These are phyloP conservation scores for Jaenimonas drosophilae DNA, from an alignment of 208 protist genomes.

Conservation along the genomic window DNA sequence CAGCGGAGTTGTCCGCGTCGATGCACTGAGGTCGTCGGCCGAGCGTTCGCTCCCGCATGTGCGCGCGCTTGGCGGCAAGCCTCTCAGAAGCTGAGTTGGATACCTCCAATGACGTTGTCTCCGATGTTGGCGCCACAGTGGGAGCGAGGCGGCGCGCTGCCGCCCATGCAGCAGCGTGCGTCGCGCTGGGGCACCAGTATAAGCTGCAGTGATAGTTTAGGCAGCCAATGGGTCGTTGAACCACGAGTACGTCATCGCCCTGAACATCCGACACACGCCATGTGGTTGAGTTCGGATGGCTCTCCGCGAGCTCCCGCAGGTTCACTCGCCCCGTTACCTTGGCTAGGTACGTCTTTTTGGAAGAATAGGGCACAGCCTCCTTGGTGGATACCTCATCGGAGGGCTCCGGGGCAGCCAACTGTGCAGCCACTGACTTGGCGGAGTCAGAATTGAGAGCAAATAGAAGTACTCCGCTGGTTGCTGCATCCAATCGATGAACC, in stretches of 20 bases:
- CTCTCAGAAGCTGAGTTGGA: slow-evolving; percentile 1
- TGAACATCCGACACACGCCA: neutral
- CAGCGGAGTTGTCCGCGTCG: too few species aligned
- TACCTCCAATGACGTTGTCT: slow-evolving; percentile 2
- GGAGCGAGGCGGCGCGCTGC: neutral
- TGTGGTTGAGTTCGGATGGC: neutral
- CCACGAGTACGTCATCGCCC: slow-evolving; percentile 14
- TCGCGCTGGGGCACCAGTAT: slow-evolving; percentile 52
- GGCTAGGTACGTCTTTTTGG: neutral
- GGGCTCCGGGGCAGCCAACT: slow-evolving; percentile 31
- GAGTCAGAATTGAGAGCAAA: slow-evolving; percentile 47
- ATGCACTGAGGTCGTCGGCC: slow-evolving; percentile 5
- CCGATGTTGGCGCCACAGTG: slow-evolving; percentile 4
- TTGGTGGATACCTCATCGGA: neutral
- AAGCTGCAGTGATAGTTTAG: slow-evolving; percentile 49
- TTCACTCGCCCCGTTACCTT: neutral
- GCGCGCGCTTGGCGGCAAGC: slow-evolving; percentile 31
- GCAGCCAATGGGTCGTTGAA: slow-evolving; percentile 51
- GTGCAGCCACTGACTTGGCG: slow-evolving; percentile 26
- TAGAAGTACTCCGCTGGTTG: slow-evolving; percentile 79
- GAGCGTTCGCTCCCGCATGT: slow-evolving; percentile 43
- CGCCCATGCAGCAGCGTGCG: neutral
- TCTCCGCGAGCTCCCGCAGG: neutral
- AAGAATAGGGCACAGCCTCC: neutral
- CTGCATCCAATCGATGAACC: slow-evolving; percentile 77